Evolutionary conservation across 75 land plant genomes (phyloP), one percentile per base, ranked within the genome.

Genomic region (Pinus taeda): DNA sequence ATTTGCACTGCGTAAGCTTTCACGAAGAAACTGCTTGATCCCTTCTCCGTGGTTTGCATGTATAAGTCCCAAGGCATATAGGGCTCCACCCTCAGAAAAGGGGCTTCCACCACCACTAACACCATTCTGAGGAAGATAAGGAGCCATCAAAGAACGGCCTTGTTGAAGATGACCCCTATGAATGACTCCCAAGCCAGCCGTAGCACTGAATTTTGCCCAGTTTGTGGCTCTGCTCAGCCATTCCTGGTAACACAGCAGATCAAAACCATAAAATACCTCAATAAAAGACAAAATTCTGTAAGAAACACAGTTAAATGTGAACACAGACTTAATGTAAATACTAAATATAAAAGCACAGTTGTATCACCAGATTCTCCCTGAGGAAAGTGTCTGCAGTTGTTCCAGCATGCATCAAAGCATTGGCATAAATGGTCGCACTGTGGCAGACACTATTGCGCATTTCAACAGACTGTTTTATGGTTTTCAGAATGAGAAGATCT

Each of bases 11-110:
- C 83, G 63, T 29, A 86, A 42, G 74, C 88, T 86, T 72, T 86
- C 88, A 55, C 81, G 75, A 15, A 86, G 78, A 64, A 86, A 86
- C 79, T 80, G 87, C 59, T 86, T 84, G 63, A 86, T 86, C 17
- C 88, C 88, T 78, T 86, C 88, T 11, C 88, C 88, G 74, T 86
- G 88, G 49, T 86, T 86, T 3, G 88, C 88, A 80, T 86, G 88
- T 56, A 86, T 86, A n/a, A 86, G 78, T 24, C 88, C 88, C 21
- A 86, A 59, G 18, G 88, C 88, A 76, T 86, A 86, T 15, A 86
- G 74, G 12, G 88, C 88, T 14, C 88, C 88, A 21, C 88, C 88
- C 74, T 86, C 88, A 8, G 88, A 86, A 55, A 80, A 86, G 7
- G 88, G 88, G 24, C 88, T 86, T 20, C 87, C 88, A 11, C 87